phyloP scores from a whole-genome alignment of 768 basidiomycete genomes.

The Trametes cingulata region DNA sequence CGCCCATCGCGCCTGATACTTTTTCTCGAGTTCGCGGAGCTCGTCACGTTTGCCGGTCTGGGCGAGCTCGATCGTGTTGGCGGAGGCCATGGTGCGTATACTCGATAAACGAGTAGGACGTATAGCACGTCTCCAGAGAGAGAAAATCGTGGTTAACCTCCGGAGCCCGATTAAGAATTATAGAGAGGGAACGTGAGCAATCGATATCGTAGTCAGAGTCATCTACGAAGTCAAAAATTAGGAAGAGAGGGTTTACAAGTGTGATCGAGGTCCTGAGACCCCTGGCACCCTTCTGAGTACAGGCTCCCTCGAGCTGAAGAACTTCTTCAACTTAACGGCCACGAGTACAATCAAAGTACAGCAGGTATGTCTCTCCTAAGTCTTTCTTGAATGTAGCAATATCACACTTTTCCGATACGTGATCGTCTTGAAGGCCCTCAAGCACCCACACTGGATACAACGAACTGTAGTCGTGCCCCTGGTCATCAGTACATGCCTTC shows the following conservation, averaged over 20 bases:
- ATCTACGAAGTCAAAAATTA: neutral
- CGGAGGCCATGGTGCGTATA: slow-evolving; percentile 24
- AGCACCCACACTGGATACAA: too few species aligned
- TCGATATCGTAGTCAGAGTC: slow-evolving; percentile 19
- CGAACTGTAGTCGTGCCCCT: too few species aligned
- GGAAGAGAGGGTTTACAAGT: neutral
- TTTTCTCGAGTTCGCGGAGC: slow-evolving; percentile 77
- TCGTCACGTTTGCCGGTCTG: slow-evolving; percentile 95
- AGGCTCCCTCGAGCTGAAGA: too few species aligned
- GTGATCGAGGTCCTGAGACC: neutral
- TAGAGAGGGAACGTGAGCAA: slow-evolving; percentile 9
- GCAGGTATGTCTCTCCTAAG: too few species aligned
- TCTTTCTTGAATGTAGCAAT: too few species aligned
- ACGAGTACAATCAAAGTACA: too few species aligned
- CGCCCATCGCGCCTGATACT: slow-evolving; percentile 84
- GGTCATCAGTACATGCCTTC: too few species aligned
- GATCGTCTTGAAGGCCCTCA: too few species aligned
- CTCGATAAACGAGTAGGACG: slow-evolving; percentile 24
- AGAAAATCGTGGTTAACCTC: slow-evolving; percentile 24
- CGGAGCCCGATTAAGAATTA: neutral
- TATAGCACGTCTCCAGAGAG: slow-evolving; percentile 22
- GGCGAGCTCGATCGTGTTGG: slow-evolving; percentile 27
- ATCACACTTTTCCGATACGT: too few species aligned
- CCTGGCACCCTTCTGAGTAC: neutral
- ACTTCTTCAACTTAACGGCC: too few species aligned